Base-by-base conservation (phyloP, 1,139 yeast genomes). In the Trichomonascaceae sp. region DNA sequence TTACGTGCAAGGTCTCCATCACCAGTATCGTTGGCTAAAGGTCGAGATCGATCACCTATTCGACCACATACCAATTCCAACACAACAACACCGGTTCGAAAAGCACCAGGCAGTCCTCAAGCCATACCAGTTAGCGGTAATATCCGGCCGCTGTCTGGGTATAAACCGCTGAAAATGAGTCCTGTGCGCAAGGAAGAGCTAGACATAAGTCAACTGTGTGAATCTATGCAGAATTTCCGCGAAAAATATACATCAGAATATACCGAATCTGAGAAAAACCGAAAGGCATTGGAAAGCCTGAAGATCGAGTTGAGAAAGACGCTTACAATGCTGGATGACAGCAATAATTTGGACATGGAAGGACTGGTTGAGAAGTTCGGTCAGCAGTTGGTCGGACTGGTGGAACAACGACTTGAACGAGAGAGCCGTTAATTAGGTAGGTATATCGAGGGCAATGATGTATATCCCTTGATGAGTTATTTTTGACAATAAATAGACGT, bases 331-430 rank as follows among this genome's bases (percentile, higher is more conserved):
- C 50, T 63, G 38, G 62, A 63, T 7, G 49, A 36, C n/a, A 45
- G n/a, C 4, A 43, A 6, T 6, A 22, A 27, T 17, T 19, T 24
- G 18, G 50, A 44, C 12, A 45, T 57, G 38, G 55, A 57, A 22
- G 57, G 55, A 15, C 39, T 61, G 51, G 56, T 63, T 12, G 61
- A 62, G 47, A 53, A 53, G 43, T 63, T 64, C 51, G 67, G 66
- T 15, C 60, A 61, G 51, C 54, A 57, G 48, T 52, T 64, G 17
- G 49, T 60, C 9, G 47, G 55, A 5, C 24, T 64, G 41, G 60
- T 64, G 17, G 48, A 50, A 9, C 17, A 19, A 5, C 50, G 27
- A 20, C 27, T 47, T 8, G 32, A 27, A 2, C 32, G 32, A 5
- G 10, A 10, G 32, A 4, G 6, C 24, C 24, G 24, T 3, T 22